Percentiles rank a stretch among this genome's conserved stretches.
Evolutionary conservation across 2,329 filamentous ascomycete species (phyloP).

Genomic region (Periconia sp.): DNA sequence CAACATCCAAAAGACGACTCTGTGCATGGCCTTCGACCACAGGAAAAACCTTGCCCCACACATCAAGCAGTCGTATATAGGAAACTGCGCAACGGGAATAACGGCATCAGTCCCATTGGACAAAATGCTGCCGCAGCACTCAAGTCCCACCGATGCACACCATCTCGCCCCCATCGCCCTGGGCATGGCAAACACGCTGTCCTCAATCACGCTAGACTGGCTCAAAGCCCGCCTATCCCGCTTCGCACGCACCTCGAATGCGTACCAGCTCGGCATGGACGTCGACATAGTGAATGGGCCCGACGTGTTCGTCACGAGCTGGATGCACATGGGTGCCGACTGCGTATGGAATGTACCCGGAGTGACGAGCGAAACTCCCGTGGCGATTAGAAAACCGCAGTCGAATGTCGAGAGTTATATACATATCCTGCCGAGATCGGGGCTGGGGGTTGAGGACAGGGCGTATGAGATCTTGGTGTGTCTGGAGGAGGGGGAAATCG

Average conservation of each 20-base stretch:
- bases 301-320: slow-evolving; percentile 36
- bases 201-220: slow-evolving; percentile 9
- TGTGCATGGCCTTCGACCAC: slow-evolving; percentile 22
- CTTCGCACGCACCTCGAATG: slow-evolving; percentile 6
- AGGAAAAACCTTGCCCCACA: slow-evolving; percentile 10
- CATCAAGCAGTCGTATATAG: slow-evolving; percentile 10
- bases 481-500: slow-evolving; percentile 27
- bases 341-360: slow-evolving; percentile 32
- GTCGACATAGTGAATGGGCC: slow-evolving; percentile 23
- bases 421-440: slow-evolving; percentile 24
- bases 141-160: not conserved
- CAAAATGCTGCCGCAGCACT: not conserved
- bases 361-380: slow-evolving; percentile 14
- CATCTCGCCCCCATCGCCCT: slow-evolving; percentile 3
- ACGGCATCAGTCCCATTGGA: slow-evolving; percentile 3
- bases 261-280: slow-evolving; percentile 6
- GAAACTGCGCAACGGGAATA: slow-evolving; percentile 15
- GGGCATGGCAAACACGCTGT: not conserved
- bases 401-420: slow-evolving; percentile 30
- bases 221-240: slow-evolving; percentile 13
- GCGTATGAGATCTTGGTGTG: slow-evolving; percentile 23
- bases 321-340: slow-evolving; percentile 31
- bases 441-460: slow-evolving; percentile 8
- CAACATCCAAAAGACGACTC: slow-evolving; percentile 10
- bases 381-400: slow-evolving; percentile 26